Percentiles rank a stretch among this genome's conserved stretches.
Conservation (phyloP, 345 rosid genomes). For the Brassica carinata region DNA sequence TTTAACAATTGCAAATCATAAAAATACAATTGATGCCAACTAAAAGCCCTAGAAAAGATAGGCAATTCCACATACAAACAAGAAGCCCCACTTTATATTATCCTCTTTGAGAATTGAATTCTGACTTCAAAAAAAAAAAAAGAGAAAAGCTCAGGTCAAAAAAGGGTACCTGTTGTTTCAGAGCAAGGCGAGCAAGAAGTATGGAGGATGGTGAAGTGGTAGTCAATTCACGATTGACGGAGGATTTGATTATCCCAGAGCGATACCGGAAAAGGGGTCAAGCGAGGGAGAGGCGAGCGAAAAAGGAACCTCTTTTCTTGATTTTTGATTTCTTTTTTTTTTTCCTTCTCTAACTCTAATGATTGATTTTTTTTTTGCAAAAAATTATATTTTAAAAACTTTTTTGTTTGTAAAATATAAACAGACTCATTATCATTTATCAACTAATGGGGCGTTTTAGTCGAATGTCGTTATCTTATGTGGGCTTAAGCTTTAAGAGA, state of each 20-base stretch:
- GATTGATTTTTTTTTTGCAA: background rate
- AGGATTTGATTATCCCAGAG: background rate
- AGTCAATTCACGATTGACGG: background rate
- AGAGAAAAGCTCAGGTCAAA: background rate
- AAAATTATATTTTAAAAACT: background rate
- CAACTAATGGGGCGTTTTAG: background rate
- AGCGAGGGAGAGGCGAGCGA: constrained; percentile 18
- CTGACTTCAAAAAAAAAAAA: background rate
- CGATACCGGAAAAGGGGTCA: background rate
- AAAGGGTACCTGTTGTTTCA: constrained; percentile 5
- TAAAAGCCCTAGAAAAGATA: constrained; percentile 5
- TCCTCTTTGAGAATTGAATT: background rate
- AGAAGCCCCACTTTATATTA: background rate
- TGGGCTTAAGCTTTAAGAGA: background rate
- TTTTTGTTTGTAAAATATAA: background rate
- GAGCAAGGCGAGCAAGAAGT: background rate
- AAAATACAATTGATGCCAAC: background rate
- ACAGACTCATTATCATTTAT: background rate
- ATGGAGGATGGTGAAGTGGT: background rate
- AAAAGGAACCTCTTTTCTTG: constrained; percentile 20
- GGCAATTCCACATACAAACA: background rate
- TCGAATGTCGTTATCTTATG: background rate
- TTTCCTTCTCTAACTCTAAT: background rate
- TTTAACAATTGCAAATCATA: background rate
- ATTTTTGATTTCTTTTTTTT: no score